Evolutionary conservation across 129 eudicot genomes (phyloP), one percentile per base, ranked within the genome.

Genomic region (Apium graveolens): DNA sequence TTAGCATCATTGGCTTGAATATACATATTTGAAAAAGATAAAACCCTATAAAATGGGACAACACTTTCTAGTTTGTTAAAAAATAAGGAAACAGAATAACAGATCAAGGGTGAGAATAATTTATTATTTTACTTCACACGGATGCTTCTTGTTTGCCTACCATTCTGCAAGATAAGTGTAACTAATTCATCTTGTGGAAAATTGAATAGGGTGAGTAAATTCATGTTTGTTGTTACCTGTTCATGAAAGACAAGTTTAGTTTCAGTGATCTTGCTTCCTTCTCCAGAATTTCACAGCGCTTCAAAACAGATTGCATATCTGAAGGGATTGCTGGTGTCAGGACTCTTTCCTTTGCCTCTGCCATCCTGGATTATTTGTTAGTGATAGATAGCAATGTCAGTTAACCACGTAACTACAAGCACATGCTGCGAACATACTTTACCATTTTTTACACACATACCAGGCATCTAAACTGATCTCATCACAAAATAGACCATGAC

Each of bases 291-390:
- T 92, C 97, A 65, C 97, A 92, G 51, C 97, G 82, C 79, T 90
- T 92, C 48, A 90, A 74, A 41, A 92, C 79, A 49, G 96, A 86
- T 75, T 90, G 97, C 91, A 85, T 90, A 70, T 92, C 97, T 21
- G 97, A 88, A 74, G 97, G 91, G 79, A 86, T 78, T 77, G 85
- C 83, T 41, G 93, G 97, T 32, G 90, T 85, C 32, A 83, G 82
- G 84, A 88, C 87, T 86, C 91, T 86, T 84, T 88, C 97, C 85
- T 92, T 92, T 49, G 97, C 97, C 85, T 92, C 96, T 44, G 97
- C 97, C 97, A 92, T 92, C 81, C 97, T 92, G 80, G 87, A 86
- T 76, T 70, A 80, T 20, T 49, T 41, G 63, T 32, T 32, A 51
- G 35, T 37, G 10, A n/a, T 14, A 45, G 10, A n/a, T 14, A 45